Percentiles rank a stretch among this genome's conserved stretches.
phyloP scores from a whole-genome alignment of 768 basidiomycete species.

The Phylloporus rhodoxanthus region DNA sequence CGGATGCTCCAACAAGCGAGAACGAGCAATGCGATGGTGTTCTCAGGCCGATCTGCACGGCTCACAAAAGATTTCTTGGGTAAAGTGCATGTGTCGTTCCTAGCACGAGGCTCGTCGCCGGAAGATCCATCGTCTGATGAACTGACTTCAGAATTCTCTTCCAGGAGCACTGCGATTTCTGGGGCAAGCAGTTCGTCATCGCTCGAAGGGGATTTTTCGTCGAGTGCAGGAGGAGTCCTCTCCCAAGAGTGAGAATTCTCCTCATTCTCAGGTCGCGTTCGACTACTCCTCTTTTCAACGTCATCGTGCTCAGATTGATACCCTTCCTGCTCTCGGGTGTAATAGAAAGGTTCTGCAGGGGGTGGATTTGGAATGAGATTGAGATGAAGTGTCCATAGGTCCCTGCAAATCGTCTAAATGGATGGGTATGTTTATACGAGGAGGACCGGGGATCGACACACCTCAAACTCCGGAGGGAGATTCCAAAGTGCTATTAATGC shows the following conservation, averaged over 20 bases:
- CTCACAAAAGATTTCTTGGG: conserved; percentile 18
- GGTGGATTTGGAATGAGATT: conserved; percentile 53
- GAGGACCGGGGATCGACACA: conserved; percentile 25
- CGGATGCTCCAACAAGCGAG: conserved; percentile 77
- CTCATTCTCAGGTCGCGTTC: conserved; percentile 16
- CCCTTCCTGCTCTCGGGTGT: conserved; percentile 36
- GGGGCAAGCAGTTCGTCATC: conserved; percentile 27
- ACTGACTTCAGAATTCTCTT: conserved; percentile 34
- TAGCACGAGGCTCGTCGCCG: conserved; percentile 10
- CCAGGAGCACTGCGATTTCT: conserved; percentile 36
- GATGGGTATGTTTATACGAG: conserved; percentile 3
- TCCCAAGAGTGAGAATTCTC: conserved; percentile 5
- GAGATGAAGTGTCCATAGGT: conserved; percentile 78
- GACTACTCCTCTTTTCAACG: background rate
- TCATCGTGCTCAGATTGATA: conserved; percentile 9
- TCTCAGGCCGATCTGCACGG: conserved; percentile 37
- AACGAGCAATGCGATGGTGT: conserved; percentile 62
- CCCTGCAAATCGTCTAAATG: conserved; percentile 61
- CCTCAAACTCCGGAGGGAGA: conserved; percentile 80
- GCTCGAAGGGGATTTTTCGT: conserved; percentile 10
- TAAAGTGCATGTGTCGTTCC: conserved; percentile 2
- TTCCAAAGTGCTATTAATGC: conserved; percentile 58
- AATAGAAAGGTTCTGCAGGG: conserved; percentile 52
- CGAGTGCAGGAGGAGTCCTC: conserved; percentile 9
- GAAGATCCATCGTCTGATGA: conserved; percentile 26